phyloP scores from a whole-genome alignment of 176 grass and related monocot genomes.

The Aegilops tauschii region DNA sequence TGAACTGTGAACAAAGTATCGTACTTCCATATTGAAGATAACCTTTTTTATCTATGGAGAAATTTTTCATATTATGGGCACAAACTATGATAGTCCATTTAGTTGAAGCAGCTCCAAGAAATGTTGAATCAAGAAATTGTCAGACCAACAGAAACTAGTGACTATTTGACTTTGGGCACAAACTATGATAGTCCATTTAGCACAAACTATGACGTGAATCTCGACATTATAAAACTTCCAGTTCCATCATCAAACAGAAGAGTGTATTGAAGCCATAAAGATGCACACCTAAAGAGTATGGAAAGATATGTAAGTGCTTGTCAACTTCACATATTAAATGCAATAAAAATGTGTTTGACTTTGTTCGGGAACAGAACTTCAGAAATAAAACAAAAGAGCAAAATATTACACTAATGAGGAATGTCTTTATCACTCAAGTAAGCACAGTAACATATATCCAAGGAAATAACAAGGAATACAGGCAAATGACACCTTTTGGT shows the following conservation, averaged over 20 bases:
- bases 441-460: background rate
- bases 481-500: slow-evolving; percentile 56
- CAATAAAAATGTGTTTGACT: background rate
- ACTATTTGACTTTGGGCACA: too few relatives aligned
- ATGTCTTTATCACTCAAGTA: background rate
- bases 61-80: background rate
- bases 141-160: slow-evolving; percentile 1
- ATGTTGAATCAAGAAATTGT: background rate
- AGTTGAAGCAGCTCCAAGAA: slow-evolving; percentile 2
- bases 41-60: background rate
- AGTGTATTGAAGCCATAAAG: background rate
- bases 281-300: background rate
- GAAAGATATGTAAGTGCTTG: background rate
- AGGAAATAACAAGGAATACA: background rate
- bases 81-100: background rate
- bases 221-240: background rate
- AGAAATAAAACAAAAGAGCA: slow-evolving; percentile 2
- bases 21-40: background rate
- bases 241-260: background rate
- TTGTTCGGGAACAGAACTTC: background rate
- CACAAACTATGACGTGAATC: background rate
- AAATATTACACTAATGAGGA: background rate
- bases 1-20: slow-evolving; percentile 6
- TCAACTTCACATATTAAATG: background rate
- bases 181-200: too few relatives aligned